These are phyloP conservation scores for Fomitopsis schrenkii DNA, from an alignment of 1,284 basidiomycete genomes.

Conservation along the genomic window DNA sequence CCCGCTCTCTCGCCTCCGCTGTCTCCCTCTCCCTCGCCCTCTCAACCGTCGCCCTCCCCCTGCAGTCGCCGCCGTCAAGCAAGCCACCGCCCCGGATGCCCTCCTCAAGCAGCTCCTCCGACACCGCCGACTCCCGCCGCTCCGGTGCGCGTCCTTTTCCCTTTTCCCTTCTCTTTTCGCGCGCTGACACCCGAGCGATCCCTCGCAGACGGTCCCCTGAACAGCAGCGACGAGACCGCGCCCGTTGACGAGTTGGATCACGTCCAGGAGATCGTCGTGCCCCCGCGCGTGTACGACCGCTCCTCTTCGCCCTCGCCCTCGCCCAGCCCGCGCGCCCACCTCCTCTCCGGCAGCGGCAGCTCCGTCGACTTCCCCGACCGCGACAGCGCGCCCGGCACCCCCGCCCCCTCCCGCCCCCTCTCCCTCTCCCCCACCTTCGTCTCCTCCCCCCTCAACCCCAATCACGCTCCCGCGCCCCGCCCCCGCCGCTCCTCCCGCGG, in stretches of 20 bases:
- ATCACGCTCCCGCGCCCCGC: slow-evolving; percentile 25
- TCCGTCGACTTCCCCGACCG: not conserved
- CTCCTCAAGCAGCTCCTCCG: not conserved
- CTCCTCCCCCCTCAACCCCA: slow-evolving; percentile 49
- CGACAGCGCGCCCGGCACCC: not conserved
- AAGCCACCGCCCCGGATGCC: not conserved
- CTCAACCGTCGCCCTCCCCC: not conserved
- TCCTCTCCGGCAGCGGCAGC: no score
- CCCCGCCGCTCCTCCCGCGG: slow-evolving; percentile 18
- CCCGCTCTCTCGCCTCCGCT: not conserved
- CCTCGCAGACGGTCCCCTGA: not conserved
- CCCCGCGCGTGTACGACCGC: not conserved
- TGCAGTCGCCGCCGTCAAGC: not conserved
- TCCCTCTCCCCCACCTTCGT: slow-evolving; percentile 33
- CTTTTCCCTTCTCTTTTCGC: not conserved
- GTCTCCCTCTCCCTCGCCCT: not conserved
- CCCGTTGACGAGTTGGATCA: not conserved
- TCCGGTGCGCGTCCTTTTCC: not conserved
- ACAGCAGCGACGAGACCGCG: not conserved
- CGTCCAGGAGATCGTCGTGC: not conserved
- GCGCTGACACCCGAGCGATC: not conserved
- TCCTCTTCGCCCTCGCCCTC: not conserved
- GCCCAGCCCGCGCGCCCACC: not conserved
- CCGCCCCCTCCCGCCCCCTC: slow-evolving; percentile 16
- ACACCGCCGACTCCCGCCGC: not conserved